These are phyloP conservation scores for Xylaria sp. DNA, from an alignment of 2,329 filamentous ascomycete genomes.

Conservation along the genomic window DNA sequence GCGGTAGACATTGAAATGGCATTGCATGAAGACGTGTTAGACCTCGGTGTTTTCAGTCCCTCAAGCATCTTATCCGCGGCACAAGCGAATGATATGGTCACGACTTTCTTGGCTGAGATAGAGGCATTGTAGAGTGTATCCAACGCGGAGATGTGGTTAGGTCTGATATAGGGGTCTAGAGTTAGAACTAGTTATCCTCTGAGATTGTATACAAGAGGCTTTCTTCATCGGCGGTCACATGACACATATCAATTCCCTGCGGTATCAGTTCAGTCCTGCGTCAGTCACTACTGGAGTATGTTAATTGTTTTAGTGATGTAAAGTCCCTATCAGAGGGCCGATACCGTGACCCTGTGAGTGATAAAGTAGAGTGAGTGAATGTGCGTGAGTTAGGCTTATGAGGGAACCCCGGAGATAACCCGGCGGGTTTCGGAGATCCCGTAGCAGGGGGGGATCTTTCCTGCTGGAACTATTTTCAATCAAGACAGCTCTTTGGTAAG, in stretches of 20 bases:
- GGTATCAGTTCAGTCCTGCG: background rate
- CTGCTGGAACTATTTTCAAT: too few species aligned
- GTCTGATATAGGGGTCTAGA: background rate
- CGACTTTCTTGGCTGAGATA: constrained; percentile 38
- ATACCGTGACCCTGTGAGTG: too few species aligned
- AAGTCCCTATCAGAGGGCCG: too few species aligned
- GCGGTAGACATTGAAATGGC: constrained; percentile 48
- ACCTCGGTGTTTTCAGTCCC: constrained; percentile 48
- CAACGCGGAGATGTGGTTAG: background rate
- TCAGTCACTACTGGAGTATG: background rate
- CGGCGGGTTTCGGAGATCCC: too few species aligned
- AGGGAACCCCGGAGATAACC: too few species aligned
- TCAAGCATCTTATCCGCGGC: constrained; percentile 34
- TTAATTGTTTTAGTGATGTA: background rate
- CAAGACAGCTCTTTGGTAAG: too few species aligned
- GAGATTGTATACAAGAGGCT: background rate
- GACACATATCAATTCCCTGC: background rate
- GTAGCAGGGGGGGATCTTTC: too few species aligned
- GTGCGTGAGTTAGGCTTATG: too few species aligned
- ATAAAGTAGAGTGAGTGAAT: too few species aligned
- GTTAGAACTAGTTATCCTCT: background rate
- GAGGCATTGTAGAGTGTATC: constrained; percentile 22
- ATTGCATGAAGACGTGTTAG: constrained; percentile 41
- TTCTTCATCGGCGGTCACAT: background rate
- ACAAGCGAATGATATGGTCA: constrained; percentile 38